Evolutionary conservation across 164 flowering plant species (phyloP).

Genomic region (Echeveria elegans): DNA sequence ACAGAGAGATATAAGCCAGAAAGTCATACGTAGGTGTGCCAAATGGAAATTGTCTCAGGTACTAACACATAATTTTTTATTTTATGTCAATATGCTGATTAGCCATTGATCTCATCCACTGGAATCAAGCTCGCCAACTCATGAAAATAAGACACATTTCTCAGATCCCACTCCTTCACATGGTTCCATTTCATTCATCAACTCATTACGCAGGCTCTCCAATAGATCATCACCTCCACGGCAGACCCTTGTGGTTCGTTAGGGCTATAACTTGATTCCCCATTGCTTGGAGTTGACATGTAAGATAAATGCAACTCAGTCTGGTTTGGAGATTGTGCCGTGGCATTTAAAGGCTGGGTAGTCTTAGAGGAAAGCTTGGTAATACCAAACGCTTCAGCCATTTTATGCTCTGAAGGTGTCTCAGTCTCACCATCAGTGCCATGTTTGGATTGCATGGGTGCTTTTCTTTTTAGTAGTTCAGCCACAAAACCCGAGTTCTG

Average conservation of each 20-base stretch:
- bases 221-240: neutral
- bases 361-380: neutral
- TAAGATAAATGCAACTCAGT: neutral
- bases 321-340: neutral
- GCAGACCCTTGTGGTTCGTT: slow-evolving; percentile 1
- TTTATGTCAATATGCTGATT: slow-evolving; percentile 12
- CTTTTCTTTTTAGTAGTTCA: slow-evolving; percentile 23
- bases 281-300: neutral
- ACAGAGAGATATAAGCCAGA: too few relatives aligned
- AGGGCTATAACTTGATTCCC: neutral
- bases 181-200: slow-evolving; percentile 16
- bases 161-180: slow-evolving; percentile 9
- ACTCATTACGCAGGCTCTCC: slow-evolving; percentile 36
- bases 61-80: neutral
- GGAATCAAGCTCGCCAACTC: slow-evolving; percentile 45
- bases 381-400: neutral
- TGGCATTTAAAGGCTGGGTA: neutral
- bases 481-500: slow-evolving; percentile 31
- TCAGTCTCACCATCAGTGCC: slow-evolving; percentile 9
- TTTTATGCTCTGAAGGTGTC: slow-evolving; percentile 13
- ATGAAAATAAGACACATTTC: slow-evolving; percentile 22
- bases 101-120: slow-evolving; percentile 9
- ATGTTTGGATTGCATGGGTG: slow-evolving; percentile 12
- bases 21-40: neutral
- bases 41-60: neutral